These are phyloP conservation scores for Xerocomellus amylosporus DNA, from an alignment of 768 basidiomycete species.

Conservation along the genomic window DNA sequence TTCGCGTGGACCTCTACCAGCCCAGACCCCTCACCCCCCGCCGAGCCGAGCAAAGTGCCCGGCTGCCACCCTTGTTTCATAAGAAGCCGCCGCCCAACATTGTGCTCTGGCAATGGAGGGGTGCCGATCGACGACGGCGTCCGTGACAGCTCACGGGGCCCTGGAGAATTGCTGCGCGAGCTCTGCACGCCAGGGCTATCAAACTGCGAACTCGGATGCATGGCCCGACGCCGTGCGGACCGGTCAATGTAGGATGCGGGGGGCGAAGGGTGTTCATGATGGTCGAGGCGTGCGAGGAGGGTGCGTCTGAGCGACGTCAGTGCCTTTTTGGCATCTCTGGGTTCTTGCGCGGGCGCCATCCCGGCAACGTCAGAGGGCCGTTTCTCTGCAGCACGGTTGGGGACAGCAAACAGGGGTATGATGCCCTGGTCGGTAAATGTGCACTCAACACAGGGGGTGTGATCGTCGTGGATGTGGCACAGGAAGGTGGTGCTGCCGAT, in stretches of 20 bases:
- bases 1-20: conserved; percentile 48
- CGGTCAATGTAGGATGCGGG: conserved; percentile 55
- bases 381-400: conserved; percentile 22
- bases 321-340: conserved; percentile 60
- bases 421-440: conserved; percentile 48
- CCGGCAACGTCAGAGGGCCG: conserved; percentile 16
- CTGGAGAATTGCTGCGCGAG: conserved; percentile 23
- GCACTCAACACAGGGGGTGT: conserved; percentile 62
- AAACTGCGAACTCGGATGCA: conserved; percentile 50
- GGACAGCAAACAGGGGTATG: conserved; percentile 50
- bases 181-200: conserved; percentile 50
- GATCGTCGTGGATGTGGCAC: conserved; percentile 65
- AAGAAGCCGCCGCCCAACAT: conserved; percentile 66
- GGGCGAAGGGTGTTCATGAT: conserved; percentile 15
- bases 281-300: conserved; percentile 52
- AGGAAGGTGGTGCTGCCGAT: conserved; percentile 70
- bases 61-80: conserved; percentile 78
- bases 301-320: conserved; percentile 62
- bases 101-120: conserved; percentile 51
- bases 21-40: conserved; percentile 22
- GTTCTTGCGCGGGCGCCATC: conserved; percentile 15
- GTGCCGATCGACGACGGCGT: conserved; percentile 14
- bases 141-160: conserved; percentile 18
- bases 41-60: conserved; percentile 42
- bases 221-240: conserved; percentile 64